Evolutionary conservation across 305 asterid genomes (phyloP).

Genomic region (Rubia peregrina): DNA sequence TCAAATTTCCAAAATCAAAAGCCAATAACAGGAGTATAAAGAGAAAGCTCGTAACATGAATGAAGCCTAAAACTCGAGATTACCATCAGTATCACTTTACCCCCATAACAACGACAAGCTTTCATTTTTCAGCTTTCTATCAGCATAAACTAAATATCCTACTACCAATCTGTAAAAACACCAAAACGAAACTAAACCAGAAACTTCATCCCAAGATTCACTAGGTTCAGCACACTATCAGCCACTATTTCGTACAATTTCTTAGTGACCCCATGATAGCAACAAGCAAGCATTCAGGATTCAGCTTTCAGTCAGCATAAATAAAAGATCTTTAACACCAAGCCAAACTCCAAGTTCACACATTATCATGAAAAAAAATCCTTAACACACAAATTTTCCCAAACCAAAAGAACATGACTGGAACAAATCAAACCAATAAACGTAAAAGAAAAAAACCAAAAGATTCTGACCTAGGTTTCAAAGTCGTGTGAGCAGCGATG

Average conservation of each 20-base stretch:
- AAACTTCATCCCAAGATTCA: background rate
- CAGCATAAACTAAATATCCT: background rate
- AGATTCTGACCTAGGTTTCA: slow-evolving; percentile 63
- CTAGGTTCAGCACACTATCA: background rate
- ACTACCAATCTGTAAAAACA: background rate
- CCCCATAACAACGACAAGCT: too few species aligned
- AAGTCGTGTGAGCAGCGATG: slow-evolving; percentile 80
- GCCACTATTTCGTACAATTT: too few species aligned
- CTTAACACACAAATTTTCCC: background rate
- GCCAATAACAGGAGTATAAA: too few species aligned
- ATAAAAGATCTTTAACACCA: background rate
- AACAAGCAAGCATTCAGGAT: background rate
- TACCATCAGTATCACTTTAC: too few species aligned
- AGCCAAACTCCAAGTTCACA: too few species aligned
- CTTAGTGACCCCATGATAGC: background rate
- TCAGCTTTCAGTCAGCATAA: background rate
- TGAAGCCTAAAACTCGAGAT: too few species aligned
- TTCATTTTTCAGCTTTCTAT: too few species aligned
- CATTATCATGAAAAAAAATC: background rate
- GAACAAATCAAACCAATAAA: background rate
- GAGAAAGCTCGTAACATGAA: too few species aligned
- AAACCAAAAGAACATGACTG: background rate
- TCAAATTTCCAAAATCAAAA: too few species aligned
- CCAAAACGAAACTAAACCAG: background rate
- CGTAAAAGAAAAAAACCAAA: background rate